Percentiles rank a stretch among this genome's conserved stretches.
These are phyloP conservation scores for Cystofilobasidium bisporidii DNA, from an alignment of 768 basidiomycete genomes.

Conservation along the genomic window DNA sequence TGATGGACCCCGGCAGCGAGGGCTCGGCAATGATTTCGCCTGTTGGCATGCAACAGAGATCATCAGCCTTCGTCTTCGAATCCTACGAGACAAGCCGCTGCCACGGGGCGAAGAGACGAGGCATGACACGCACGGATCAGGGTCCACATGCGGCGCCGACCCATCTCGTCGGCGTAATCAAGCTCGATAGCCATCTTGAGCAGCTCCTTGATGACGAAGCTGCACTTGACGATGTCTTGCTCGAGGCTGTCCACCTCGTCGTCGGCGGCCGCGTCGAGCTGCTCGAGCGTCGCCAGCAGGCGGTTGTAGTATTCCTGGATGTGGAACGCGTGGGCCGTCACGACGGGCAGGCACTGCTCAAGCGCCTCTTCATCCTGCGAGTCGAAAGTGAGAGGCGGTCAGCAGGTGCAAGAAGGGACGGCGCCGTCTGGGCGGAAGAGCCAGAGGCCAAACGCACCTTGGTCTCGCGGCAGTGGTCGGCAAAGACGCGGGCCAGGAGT, in stretches of 20 bases:
- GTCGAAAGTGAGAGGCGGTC: not conserved
- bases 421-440: not conserved
- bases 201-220: conserved; percentile 70
- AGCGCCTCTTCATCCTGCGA: conserved; percentile 50
- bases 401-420: not conserved
- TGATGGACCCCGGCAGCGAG: conserved; percentile 56
- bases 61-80: too few relatives aligned
- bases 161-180: conserved; percentile 88
- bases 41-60: conserved; percentile 33
- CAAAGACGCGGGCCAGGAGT: conserved; percentile 72
- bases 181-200: conserved; percentile 65
- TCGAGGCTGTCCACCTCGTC: conserved; percentile 41
- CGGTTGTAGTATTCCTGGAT: conserved; percentile 64
- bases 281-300: conserved; percentile 44
- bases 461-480: conserved; percentile 57
- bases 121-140: conserved; percentile 76
- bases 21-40: conserved; percentile 73
- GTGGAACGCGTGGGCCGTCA: conserved; percentile 66
- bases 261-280: conserved; percentile 36
- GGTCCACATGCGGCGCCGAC: conserved; percentile 73
- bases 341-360: conserved; percentile 67
- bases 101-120: not conserved
- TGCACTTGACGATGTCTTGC: conserved; percentile 44
- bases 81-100: too few relatives aligned
- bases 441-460: conserved; percentile 39